Base-by-base conservation (phyloP, 352 stramenopile genomes). In the Globisporangium acanthophoron region DNA sequence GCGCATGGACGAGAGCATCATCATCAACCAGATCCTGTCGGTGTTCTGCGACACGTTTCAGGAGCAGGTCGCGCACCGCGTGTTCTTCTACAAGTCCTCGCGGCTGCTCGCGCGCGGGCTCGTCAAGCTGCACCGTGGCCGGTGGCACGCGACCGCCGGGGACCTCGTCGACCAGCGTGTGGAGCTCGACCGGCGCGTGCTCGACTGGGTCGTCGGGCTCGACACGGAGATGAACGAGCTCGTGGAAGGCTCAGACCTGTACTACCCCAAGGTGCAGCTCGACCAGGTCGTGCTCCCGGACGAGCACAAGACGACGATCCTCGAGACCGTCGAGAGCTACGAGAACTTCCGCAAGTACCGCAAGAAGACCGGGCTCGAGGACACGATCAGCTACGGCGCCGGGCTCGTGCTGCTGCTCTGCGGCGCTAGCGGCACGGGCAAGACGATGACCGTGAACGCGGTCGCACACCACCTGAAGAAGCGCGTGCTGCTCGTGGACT, bases 401-500 rank as follows among this genome's bases (percentile, higher is more conserved):
- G 84, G 86, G 11, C 71, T 94, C 1, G 82, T 96, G 24, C 61
- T 96, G 41, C 69, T 96, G 52, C 69, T 96, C 16, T 93, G 83
- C 41, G 84, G 87, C 6, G 85, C 83, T 15, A 92, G 80, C 46
- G 87, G 87, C 43, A 95, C 86, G n/a, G 87, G 87, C 56, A 96
- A 96, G 73, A 96, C 87, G 13, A 96, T 96, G 87, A 95, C 86
- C 1, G 87, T 94, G 33, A 94, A 95, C 52, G 87, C 85, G 37
- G 84, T 96, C 1, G 87, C 85, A 18, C 67, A 92, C 48, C 82
- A 93, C 43, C 58, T 96, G 21, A 81, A 89, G 56, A 96, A 96
- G 63, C 83, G 85, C 56, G 85, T 96, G 52, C 69, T 96, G 41
- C 67, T 94, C n/a, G 83, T 94, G 45, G 87, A 96, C 54, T 96